Percentiles rank a stretch among this genome's conserved stretches.
Evolutionary conservation across 1,284 basidiomycete species (phyloP).

Genomic region (Phenoliferia sp.): DNA sequence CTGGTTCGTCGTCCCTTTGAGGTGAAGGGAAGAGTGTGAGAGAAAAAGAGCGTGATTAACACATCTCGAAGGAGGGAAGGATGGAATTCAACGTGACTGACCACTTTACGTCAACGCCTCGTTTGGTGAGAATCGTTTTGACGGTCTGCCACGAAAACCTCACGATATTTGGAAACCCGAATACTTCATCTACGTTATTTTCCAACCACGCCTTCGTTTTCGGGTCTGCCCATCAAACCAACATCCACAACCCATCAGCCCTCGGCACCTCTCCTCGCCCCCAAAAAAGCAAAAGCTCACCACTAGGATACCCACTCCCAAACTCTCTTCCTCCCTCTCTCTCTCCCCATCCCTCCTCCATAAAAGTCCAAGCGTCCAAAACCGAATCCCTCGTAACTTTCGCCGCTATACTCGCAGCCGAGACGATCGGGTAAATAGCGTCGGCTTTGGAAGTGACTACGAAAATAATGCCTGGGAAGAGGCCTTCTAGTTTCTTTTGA

Average conservation of each 20-base stretch:
- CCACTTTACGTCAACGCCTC: conserved; percentile 74
- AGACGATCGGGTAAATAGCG: conserved; percentile 90
- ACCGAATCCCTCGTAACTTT: conserved; percentile 93
- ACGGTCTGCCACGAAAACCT: conserved; percentile 96
- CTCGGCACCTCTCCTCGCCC: not conserved
- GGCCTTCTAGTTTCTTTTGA: conserved; percentile 66
- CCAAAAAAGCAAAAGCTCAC: conserved; percentile 45
- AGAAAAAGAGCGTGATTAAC: too few species aligned
- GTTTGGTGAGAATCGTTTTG: conserved; percentile 77
- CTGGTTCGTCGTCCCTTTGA: conserved; percentile 26
- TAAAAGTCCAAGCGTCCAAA: conserved; percentile 70
- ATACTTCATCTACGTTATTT: conserved; percentile 72
- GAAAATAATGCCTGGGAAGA: conserved; percentile 78
- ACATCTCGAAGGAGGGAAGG: not conserved
- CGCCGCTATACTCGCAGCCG: conserved; percentile 91
- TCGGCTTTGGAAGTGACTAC: conserved; percentile 92
- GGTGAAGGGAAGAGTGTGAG: not conserved
- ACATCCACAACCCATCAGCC: not conserved
- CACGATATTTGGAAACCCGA: conserved; percentile 85
- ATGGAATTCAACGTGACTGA: conserved; percentile 43
- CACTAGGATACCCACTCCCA: conserved; percentile 72
- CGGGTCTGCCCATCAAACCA: conserved; percentile 58
- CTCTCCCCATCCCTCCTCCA: conserved; percentile 32
- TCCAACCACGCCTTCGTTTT: conserved; percentile 85
- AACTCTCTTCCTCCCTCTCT: conserved; percentile 54